phyloP scores from a whole-genome alignment of 306 rosid genomes.

The Cucurbita ficifolia region DNA sequence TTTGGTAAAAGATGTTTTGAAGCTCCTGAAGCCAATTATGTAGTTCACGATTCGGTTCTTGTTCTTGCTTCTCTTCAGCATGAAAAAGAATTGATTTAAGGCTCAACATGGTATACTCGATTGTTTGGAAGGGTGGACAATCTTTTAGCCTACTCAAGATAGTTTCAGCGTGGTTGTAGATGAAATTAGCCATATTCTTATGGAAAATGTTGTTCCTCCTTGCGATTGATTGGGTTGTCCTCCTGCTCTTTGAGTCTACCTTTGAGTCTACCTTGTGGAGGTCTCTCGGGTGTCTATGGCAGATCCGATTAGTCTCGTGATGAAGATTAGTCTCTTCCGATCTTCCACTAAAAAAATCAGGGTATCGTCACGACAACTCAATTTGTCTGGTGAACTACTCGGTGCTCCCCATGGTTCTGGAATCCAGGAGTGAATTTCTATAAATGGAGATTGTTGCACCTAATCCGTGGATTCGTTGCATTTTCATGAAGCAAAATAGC shows the following conservation, averaged over 20 bases:
- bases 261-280: no score
- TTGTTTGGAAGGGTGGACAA: background rate
- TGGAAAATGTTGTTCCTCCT: background rate
- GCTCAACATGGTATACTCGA: background rate
- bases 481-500: background rate
- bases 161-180: conserved; percentile 1
- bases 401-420: no score
- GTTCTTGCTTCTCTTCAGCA: conserved; percentile 1
- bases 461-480: background rate
- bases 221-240: no score
- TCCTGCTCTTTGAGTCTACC: no score
- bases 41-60: background rate
- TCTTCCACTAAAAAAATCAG: no score
- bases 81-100: background rate
- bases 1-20: background rate
- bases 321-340: no score
- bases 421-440: no score
- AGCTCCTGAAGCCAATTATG: background rate
- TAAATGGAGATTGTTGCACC: background rate
- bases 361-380: no score
- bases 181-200: background rate
- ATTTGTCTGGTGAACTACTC: no score
- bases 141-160: background rate
- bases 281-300: no score
- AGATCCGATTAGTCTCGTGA: no score